Evolutionary conservation across 2,329 filamentous ascomycete genomes (phyloP), one percentile per base, ranked within the genome.

Genomic region (Cryphonectria radicalis): DNA sequence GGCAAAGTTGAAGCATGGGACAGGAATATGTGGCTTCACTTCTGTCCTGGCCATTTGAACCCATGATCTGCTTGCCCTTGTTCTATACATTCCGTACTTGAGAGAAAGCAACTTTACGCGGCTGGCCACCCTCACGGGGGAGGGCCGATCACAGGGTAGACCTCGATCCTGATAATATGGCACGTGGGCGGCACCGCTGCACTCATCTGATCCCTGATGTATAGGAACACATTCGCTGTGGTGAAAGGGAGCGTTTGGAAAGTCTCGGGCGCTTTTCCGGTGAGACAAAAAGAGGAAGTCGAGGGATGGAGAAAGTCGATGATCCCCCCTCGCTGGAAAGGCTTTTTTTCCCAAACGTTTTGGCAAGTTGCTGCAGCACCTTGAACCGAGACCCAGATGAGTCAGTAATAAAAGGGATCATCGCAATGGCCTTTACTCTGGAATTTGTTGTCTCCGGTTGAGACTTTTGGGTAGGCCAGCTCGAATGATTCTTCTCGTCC

Each of bases 261-360:
- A 32, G 28, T 59, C 46, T 59, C 55, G 10, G 55, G 25, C 55
- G 55, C 28, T 59, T 59, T 59, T 32, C 55, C 55, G 55, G 55
- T 32, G 55, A 59, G 55, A 59, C 55, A 40, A 40, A 28, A 57
- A 8, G 1, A 32, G 28, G 55, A 35, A 28, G 55, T 59, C 28
- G 55, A 59, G 55, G 55, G 55, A 59, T 11, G 55, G 10, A 59
- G 32, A 50, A 22, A 22, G 53, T 35, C 28, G 7, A 59, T 17
- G 17, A 32, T 28, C 37, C 55, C 55, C 53, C 55, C 55, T 35
- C 14, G 28, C 17, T 59, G 55, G 28, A 35, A 28, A 3, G 37
- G 37, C 37, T 40, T 13, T 25, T 25, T 32, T 19, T 59, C 28
- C 32, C 4, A 32, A 7, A 35, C 14, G 17, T 35, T 35, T 35